These are phyloP conservation scores for Cryptococcus amylolentus DNA, from an alignment of 1,284 basidiomycete genomes.

Conservation along the genomic window DNA sequence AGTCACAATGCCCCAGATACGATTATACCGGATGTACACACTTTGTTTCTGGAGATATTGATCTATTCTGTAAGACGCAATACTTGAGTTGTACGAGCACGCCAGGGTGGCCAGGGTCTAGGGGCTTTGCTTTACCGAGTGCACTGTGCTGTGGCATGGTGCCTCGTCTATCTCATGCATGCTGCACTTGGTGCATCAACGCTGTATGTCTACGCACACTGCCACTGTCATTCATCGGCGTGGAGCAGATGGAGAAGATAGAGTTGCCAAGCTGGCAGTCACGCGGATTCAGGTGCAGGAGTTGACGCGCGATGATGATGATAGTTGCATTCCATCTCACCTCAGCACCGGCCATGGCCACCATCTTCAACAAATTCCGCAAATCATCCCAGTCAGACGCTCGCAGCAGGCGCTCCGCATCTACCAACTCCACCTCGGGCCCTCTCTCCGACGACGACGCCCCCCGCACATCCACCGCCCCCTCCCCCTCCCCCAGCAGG, in stretches of 20 bases:
- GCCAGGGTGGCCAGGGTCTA: background rate
- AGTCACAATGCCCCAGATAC: slow-evolving; percentile 5
- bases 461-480: background rate
- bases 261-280: too few relatives aligned
- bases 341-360: background rate
- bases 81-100: background rate
- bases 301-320: background rate
- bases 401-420: background rate
- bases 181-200: too few relatives aligned
- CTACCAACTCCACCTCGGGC: background rate
- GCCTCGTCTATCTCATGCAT: background rate
- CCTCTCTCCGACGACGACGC: background rate
- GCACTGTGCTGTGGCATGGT: background rate
- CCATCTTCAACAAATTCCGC: background rate
- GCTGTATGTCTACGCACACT: too few relatives aligned
- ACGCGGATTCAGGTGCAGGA: too few relatives aligned
- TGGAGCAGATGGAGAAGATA: too few relatives aligned
- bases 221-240: too few relatives aligned
- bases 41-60: background rate
- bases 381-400: background rate
- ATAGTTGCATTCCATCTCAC: background rate
- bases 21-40: background rate
- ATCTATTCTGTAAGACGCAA: background rate
- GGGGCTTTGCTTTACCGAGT: background rate
- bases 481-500: background rate